Percentiles rank a stretch among this genome's conserved stretches.
phyloP scores from a whole-genome alignment of 305 asterid genomes.

The Plantago lanceolata region DNA sequence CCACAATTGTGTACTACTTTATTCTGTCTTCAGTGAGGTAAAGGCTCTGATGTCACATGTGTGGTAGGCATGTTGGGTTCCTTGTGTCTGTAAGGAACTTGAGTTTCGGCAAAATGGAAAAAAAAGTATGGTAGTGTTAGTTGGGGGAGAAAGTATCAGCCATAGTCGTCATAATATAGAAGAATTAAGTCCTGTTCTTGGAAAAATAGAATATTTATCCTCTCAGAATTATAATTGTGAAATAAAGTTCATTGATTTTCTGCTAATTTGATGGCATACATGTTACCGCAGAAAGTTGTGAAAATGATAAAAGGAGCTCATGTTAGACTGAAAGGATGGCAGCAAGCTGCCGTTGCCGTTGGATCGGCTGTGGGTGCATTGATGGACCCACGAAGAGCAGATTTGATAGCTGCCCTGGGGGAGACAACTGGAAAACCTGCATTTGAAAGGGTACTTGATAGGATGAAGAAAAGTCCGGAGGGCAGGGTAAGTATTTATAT shows the following conservation, averaged over 20 bases:
- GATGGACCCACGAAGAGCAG: slow-evolving; percentile 88
- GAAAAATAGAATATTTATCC: too few species aligned
- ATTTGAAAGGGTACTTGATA: slow-evolving; percentile 68
- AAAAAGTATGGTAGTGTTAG: too few species aligned
- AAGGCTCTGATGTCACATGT: too few species aligned
- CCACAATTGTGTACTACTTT: too few species aligned
- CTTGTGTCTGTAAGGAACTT: too few species aligned
- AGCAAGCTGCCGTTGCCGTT: slow-evolving; percentile 83
- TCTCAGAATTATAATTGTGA: background rate
- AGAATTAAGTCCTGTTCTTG: background rate
- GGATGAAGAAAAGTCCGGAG: slow-evolving; percentile 73
- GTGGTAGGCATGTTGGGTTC: too few species aligned
- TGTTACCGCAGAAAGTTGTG: slow-evolving; percentile 18
- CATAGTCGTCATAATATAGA: background rate
- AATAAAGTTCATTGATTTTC: background rate
- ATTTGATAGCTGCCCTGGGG: slow-evolving; percentile 84
- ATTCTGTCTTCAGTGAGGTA: too few species aligned
- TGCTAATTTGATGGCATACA: background rate
- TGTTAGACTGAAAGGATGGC: slow-evolving; percentile 66
- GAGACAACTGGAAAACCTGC: slow-evolving; percentile 91
- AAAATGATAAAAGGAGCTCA: slow-evolving; percentile 52
- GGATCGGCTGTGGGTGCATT: slow-evolving; percentile 84
- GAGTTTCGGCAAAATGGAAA: too few species aligned
- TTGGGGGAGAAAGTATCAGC: background rate
- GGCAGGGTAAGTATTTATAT: slow-evolving; percentile 56